Evolutionary conservation across 768 basidiomycete genomes (phyloP), one percentile per base, ranked within the genome.

Genomic region (Lepiota brunneoincarnata): DNA sequence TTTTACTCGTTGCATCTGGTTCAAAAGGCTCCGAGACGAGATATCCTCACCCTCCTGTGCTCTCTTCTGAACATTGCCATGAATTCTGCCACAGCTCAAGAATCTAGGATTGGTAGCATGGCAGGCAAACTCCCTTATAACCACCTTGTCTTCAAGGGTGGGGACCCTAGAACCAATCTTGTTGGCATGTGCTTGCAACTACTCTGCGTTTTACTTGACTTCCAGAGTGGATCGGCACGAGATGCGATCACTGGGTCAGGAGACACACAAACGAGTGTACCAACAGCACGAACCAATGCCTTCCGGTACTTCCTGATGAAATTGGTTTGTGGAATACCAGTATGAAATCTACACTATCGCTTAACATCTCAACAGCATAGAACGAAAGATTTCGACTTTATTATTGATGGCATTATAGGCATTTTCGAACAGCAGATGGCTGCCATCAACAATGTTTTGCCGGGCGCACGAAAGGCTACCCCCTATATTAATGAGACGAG

Each of bases 231-330:
- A 3, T 75, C 75, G 21, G 88, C 89, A 9, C 75, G 80, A 56
- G 90, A 92, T 58, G 63, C 65, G 26, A 56, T 70, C 4, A 58
- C 66, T n/a, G 73, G 66, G 21, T 64, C 57, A 11, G 78, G 69
- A 17, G 86, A 86, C 11, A 64, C 61, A 2, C 71, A 73, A n/a
- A 61, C 59, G 17, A 69, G 69, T 12, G 64, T 73, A 0, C 87
- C 89, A 1, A 83, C 83, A 1, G 69, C 79, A 10, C 79, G 80
- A 61, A 87, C 89, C 14, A 98, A 99, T 64, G 83, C 92, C 2
- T 99, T 97, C 68, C 78, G 91, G 46, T 93, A 93, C 69, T 98
- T 95, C 68, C 69, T 97, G 47, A 87, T 92, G 58, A 97, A 97
- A 68, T 69, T 98, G 65, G 93, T 87, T 59, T 60, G 84, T 71